Evolutionary conservation across 805 yeast species (phyloP), one percentile per base, ranked within the genome.

Genomic region (Candida pini): DNA sequence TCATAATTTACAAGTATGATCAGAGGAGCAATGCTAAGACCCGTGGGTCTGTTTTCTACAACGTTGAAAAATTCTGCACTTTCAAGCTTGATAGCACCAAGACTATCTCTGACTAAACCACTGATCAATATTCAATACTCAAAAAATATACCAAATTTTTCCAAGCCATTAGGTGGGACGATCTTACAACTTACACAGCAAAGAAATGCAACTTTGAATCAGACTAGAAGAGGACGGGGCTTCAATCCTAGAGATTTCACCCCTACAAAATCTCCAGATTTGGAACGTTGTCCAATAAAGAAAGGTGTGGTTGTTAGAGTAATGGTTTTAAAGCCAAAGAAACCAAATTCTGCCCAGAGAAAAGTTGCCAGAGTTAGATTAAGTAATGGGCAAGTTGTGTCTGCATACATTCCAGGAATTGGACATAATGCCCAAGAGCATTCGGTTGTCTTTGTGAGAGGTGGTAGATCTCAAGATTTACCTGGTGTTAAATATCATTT

Each of bases 371-470:
- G 97, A 68, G 97, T 92, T 16, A 76, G 95, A 62, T 70, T 92
- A 41, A 75, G 95, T 9, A 90, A 85, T 51, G 98, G 97, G 18
- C 81, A 80, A 45, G 79, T 85, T 32, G 75, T 92, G 13, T 80
- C 90, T 30, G 96, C 96, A 1, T 89, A 88, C 58, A 92, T 92
- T 38, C 96, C 97, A 12, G 99, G 99, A 36, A 97, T 92, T 57
- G 98, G 99, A 15, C 98, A 92, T 62, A 92, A 92, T 55, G 81
- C 95, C 16, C 97, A 92, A 66, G 99, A 92, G 60, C 99, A 92
- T 64, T 85, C 94, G 53, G 94, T 92, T 33, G 97, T 92, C 1
- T 75, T 78, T 34, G 95, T 92, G 4, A 78, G 98, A 63, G 99
- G 99, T n/a, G 99, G 98, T 12, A 79, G 97, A 71, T 86, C 86